A percentile compares a stretch with the other conserved stretches of the same genome.
These are phyloP conservation scores for Colletotrichum liriopes DNA, from an alignment of 2,329 filamentous ascomycete species.

Conservation along the genomic window DNA sequence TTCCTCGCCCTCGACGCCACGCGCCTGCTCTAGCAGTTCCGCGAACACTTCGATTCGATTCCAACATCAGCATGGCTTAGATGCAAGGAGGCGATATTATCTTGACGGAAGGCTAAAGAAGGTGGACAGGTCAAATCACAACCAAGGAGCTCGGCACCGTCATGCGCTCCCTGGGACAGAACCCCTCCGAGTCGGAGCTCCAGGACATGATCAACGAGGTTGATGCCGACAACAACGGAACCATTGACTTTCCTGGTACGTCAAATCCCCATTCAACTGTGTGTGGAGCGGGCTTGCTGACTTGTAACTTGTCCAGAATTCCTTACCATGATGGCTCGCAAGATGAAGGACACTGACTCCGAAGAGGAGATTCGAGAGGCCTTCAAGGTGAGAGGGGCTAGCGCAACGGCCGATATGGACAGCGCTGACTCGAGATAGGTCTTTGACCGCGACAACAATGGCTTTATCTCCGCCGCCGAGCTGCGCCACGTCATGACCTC, in stretches of 20 bases:
- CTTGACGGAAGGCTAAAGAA: conserved; percentile 46
- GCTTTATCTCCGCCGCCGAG: conserved; percentile 91
- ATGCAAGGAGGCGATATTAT: background rate
- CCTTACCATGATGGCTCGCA: conserved; percentile 93
- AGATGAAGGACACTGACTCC: conserved; percentile 95
- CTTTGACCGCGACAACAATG: conserved; percentile 93
- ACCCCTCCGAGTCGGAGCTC: conserved; percentile 90
- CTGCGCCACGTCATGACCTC: conserved; percentile 93
- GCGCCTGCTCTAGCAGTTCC: conserved; percentile 17
- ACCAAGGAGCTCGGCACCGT: conserved; percentile 92
- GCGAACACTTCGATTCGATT: conserved; percentile 23
- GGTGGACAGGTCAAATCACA: conserved; percentile 83
- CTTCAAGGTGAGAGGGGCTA: conserved; percentile 76
- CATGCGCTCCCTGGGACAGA: conserved; percentile 92
- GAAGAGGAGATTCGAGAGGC: conserved; percentile 93
- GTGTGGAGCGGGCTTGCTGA: conserved; percentile 46
- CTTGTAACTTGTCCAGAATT: conserved; percentile 75
- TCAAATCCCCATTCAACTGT: conserved; percentile 6
- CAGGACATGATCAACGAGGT: conserved; percentile 97
- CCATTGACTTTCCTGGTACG: conserved; percentile 91
- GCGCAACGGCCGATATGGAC: background rate
- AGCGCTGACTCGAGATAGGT: conserved; percentile 61
- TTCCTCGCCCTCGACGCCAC: conserved; percentile 20
- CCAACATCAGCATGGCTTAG: background rate
- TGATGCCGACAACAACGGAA: conserved; percentile 93